Base-by-base conservation (phyloP, 1,284 basidiomycete species). In the Ustilago loliicola region DNA sequence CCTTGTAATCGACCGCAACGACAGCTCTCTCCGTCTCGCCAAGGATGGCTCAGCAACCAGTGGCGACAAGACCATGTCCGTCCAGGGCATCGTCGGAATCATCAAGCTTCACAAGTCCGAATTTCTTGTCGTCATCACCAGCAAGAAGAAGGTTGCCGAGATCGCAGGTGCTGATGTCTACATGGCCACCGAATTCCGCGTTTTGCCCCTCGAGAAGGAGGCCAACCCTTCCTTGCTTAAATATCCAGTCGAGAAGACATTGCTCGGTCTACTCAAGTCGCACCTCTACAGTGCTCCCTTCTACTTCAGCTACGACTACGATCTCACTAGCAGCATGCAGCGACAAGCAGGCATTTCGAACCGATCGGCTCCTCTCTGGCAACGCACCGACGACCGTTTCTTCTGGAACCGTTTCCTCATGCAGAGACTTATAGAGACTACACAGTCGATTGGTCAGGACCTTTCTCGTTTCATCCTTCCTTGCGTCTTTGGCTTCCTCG, bases 241-340 rank as follows among this genome's bases (percentile, higher is more conserved):
- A 32, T 92, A 96, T 84, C 92, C 94, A 0, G 91, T 95, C 30
- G 96, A 99, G 88, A 91, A 92, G 38, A 93, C 96, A 85, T 89
- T 98, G 2, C 88, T 98, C 38, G 91, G 91, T 8, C 91, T 99
- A 34, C 91, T 98, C 65, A 92, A 93, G 80, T 92, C 92, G 32
- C 96, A 98, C 85, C 89, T 99, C 40, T 90, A 91, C 71, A 89
- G 90, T 5, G 93, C 94, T 57, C 89, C 90, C 73, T 94, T 98
- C 85, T 90, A 95, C 87, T 97, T 96, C 87, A 94, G 93, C 80
- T 97, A 98, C 87, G 91, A 90, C 5, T 96, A 92, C 90, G 95
- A 98, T 87, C 86, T 99, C 73, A 97, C 96, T 17, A 91, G 93
- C 72, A 90, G 93, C 63, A 87, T 98, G 78, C 96, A 99, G 89